Evolutionary conservation across 495 filamentous ascomycete species (phyloP), one percentile per base, ranked within the genome.

Genomic region (Hamigera avellanea): DNA sequence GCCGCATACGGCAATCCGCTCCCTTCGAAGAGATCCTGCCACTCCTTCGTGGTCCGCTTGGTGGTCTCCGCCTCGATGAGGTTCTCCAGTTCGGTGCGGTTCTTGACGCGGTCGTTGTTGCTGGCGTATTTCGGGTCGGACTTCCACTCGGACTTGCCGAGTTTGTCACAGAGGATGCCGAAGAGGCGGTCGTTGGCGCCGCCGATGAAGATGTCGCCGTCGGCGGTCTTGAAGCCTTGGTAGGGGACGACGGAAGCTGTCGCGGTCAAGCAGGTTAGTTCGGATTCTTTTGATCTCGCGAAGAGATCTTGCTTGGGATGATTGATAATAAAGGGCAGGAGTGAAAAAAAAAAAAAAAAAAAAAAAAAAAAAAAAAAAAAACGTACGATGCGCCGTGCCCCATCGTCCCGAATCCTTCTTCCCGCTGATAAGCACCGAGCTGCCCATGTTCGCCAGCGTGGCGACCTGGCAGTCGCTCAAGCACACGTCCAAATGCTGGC

Each of bases 221-320:
- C 86, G 19, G 67, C 66, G 7, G 87, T 95, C 41, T 78, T 75
- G 59, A 93, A 95, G 0, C 78, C 76, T 46, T 78, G 69, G 49
- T 94, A 95, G 0, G 88, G 87, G 0, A 94, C 87, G 44, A 94
- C 91, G 0, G 80, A 88, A 17, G 85, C n/a, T n/a, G n/a, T n/a
- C n/a, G n/a, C n/a, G n/a, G n/a, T n/a, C n/a, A n/a, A n/a, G n/a
- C n/a, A n/a, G n/a, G n/a, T n/a, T n/a, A n/a, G n/a, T n/a, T n/a
- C n/a, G n/a, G n/a, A n/a, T n/a, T n/a, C n/a, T n/a, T n/a, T n/a
- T n/a, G n/a, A n/a, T n/a, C n/a, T n/a, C n/a, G n/a, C n/a, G n/a
- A n/a, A n/a, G n/a, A n/a, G n/a, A n/a, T n/a, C n/a, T n/a, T n/a
- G n/a, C n/a, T n/a, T n/a, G n/a, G n/a, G n/a, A n/a, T n/a, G n/a